phyloP scores from a whole-genome alignment of 2,329 filamentous ascomycete species.

The Cladophialophora psammophila region DNA sequence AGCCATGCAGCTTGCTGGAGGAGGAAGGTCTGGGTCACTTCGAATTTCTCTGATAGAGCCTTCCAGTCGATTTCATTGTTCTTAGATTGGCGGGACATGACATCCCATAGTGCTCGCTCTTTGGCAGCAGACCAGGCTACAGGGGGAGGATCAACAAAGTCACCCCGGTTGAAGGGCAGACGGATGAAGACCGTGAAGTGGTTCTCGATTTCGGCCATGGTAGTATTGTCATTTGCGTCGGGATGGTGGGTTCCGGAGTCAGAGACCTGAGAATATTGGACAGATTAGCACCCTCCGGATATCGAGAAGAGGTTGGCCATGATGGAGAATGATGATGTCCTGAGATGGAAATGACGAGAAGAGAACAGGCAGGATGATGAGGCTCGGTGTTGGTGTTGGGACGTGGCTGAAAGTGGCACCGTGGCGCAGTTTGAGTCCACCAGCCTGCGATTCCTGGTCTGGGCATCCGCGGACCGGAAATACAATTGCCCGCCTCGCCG shows the following conservation, averaged over 20 bases:
- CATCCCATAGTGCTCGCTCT: slow-evolving; percentile 87
- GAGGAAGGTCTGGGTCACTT: slow-evolving; percentile 86
- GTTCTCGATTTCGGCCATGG: slow-evolving; percentile 39
- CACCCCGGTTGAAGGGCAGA: slow-evolving; percentile 84
- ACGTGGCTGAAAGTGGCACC: slow-evolving; percentile 2
- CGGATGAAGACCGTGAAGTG: slow-evolving; percentile 79
- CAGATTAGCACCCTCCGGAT: slow-evolving; percentile 3
- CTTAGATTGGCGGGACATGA: slow-evolving; percentile 77
- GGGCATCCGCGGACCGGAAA: neutral
- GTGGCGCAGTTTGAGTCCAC: neutral
- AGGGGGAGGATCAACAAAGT: slow-evolving; percentile 88
- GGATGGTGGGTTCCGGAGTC: neutral
- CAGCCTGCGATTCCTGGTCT: neutral
- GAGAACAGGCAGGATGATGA: slow-evolving; percentile 6
- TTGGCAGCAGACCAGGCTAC: slow-evolving; percentile 89
- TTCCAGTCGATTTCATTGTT: slow-evolving; percentile 85
- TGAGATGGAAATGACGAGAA: slow-evolving; percentile 7
- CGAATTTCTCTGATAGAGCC: slow-evolving; percentile 71
- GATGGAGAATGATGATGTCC: slow-evolving; percentile 12
- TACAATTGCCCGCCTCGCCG: slow-evolving; percentile 1
- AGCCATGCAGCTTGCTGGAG: slow-evolving; percentile 93
- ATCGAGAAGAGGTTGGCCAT: neutral
- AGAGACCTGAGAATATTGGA: neutral
- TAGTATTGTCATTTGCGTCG: neutral
- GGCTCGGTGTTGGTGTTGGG: neutral